A percentile compares a stretch with the other conserved stretches of the same genome.
Evolutionary conservation across 805 yeast species (phyloP).

Genomic region (Kodamaea nitidulidarum): DNA sequence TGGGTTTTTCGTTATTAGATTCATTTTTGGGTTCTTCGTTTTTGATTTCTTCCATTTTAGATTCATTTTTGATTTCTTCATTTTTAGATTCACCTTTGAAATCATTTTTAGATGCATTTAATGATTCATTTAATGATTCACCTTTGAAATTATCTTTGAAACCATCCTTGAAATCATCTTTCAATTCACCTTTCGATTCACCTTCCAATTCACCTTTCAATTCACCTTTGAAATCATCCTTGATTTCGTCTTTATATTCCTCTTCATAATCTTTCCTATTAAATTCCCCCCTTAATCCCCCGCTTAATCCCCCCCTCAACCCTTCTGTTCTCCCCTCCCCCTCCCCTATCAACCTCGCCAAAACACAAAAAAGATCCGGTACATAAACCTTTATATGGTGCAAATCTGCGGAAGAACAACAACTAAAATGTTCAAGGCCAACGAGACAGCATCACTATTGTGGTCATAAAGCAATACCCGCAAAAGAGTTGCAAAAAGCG

Average conservation of each 20-base stretch:
- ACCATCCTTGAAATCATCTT: too few relatives aligned
- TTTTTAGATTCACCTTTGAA: too few relatives aligned
- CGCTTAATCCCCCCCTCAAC: not conserved
- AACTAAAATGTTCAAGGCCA: constrained; percentile 27
- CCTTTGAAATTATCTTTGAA: too few relatives aligned
- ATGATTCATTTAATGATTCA: too few relatives aligned
- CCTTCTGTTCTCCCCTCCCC: not conserved
- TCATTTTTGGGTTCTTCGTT: not conserved
- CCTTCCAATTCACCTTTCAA: too few relatives aligned
- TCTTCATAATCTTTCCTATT: not conserved
- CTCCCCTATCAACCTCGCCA: constrained; percentile 11
- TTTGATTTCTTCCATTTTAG: not conserved
- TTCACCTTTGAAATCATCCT: too few relatives aligned
- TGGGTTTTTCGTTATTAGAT: not conserved
- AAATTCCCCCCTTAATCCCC: not conserved
- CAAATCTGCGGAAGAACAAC: constrained; percentile 44
- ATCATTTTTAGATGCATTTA: too few relatives aligned
- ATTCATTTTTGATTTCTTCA: not conserved
- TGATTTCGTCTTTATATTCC: not conserved
- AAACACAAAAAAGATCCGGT: constrained; percentile 42
- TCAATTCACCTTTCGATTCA: too few relatives aligned
- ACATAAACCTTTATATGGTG: constrained; percentile 27
- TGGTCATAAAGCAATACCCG: constrained; percentile 40
- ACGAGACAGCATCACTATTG: constrained; percentile 36
- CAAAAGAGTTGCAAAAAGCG: constrained; percentile 34